Base-by-base conservation (phyloP, 2,329 filamentous ascomycete species). In the Coniosporium tulheliwenetii region DNA sequence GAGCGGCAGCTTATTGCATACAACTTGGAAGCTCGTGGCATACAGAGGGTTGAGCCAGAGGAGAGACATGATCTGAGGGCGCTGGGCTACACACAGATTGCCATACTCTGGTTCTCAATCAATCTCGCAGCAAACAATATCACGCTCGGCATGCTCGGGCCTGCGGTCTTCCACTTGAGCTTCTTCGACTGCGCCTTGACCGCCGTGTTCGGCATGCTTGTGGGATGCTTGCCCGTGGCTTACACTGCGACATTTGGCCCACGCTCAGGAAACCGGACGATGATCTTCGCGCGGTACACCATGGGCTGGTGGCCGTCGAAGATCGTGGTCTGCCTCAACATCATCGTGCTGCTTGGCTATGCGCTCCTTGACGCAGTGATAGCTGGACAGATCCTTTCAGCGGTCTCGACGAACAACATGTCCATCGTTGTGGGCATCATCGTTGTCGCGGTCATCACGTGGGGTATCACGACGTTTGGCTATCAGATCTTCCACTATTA, bases 271-370 rank as follows among this genome's bases (percentile, higher is more conserved):
- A 75, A 77, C 48, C 62, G 76, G 40, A 78, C 75, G 37, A 70
- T 79, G 71, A 70, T 75, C 26, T 67, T 76, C 47, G 68, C 73
- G 4, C 65, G 74, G 10, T 79, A 75, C 50, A 62, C 69, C 13
- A 78, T 79, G 69, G 76, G 76, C 5, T 79, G 73, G 71, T 79
- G 71, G 65, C 75, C 75, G 1, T 70, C 70, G 40, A 79, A 79
- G 54, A 55, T 81, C 7, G 67, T 78, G 30, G 74, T 77, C 10
- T 50, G 79, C 15, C 59, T 81, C 43, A 79, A 79, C 49, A 61
- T 80, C 37, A 67, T 80, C 36, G 69, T 77, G 15, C 63, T 79
- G 50, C 61, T 79, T 2, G 75, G 75, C 8, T 80, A 79, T 48
- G 63, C 66, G 13, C 60, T 80, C 52, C 73, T 82, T 44, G 73